Percentiles rank a stretch among this genome's conserved stretches.
phyloP scores from a whole-genome alignment of 192 early-diverging fungal genomes.

The Podila verticillata region DNA sequence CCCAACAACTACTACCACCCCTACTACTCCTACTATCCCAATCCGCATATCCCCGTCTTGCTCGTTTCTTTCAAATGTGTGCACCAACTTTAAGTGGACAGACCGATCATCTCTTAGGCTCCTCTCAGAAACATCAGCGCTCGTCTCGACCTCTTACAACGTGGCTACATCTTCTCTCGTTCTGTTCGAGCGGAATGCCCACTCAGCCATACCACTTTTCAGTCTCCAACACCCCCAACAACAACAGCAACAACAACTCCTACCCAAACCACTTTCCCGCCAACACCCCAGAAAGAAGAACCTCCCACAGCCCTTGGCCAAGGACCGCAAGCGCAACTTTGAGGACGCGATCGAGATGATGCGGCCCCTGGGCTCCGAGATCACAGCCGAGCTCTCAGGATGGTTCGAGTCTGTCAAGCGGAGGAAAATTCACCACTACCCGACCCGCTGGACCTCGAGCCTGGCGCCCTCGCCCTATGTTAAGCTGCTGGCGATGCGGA shows the following conservation, averaged over 20 bases:
- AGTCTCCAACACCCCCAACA: too few relatives aligned
- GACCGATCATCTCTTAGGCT: not conserved
- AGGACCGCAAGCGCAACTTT: conserved; percentile 34
- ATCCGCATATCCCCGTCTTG: not conserved
- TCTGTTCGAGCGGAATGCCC: not conserved
- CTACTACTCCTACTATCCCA: not conserved
- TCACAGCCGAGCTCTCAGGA: conserved; percentile 16
- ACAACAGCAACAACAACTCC: not conserved
- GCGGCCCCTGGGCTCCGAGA: conserved; percentile 4
- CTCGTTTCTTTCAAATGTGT: not conserved
- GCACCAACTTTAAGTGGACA: not conserved
- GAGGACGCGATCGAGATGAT: conserved; percentile 25
- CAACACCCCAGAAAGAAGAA: not conserved
- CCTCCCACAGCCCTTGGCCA: not conserved
- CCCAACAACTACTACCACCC: not conserved
- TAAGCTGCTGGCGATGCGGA: conserved; percentile 18
- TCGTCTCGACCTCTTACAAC: not conserved
- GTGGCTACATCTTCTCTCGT: not conserved
- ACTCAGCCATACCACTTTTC: not conserved
- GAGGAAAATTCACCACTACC: conserved; percentile 40
- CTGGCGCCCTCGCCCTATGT: conserved; percentile 42
- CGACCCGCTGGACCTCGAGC: conserved; percentile 40
- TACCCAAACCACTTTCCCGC: not conserved
- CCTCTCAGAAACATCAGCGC: not conserved
- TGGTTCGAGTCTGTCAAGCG: conserved; percentile 48